Conservation (phyloP, 1,139 yeast species). For the Taphrina pruni region DNA sequence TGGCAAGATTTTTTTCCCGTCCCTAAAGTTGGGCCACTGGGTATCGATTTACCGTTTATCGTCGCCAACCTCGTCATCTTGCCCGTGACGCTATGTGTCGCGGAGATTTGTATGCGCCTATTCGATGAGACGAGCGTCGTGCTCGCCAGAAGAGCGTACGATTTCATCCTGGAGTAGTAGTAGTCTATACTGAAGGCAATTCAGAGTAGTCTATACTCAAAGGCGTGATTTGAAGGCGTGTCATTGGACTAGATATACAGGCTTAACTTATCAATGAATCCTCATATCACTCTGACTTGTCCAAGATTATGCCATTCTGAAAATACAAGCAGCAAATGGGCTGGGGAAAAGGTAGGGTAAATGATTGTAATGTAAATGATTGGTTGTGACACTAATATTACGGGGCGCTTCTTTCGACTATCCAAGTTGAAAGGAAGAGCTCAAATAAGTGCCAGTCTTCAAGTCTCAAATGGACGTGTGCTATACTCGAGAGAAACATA, state of each 20-base stretch:
- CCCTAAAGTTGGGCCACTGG: conserved; percentile 28
- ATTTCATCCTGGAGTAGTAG: background rate
- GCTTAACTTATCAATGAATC: too few species aligned
- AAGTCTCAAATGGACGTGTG: too few species aligned
- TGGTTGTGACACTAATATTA: conserved; percentile 12
- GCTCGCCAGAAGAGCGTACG: conserved; percentile 15
- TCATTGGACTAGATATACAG: too few species aligned
- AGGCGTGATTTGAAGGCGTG: too few species aligned
- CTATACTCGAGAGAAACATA: too few species aligned
- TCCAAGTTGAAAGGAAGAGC: background rate
- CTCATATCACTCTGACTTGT: too few species aligned
- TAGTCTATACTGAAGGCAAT: background rate
- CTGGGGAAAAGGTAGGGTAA: too few species aligned
- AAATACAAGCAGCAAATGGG: too few species aligned
- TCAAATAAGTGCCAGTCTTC: background rate
- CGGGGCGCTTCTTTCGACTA: background rate
- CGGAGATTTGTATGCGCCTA: conserved; percentile 26
- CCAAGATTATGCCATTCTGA: too few species aligned
- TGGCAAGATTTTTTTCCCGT: conserved; percentile 18
- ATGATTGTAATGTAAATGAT: background rate
- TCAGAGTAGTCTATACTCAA: too few species aligned
- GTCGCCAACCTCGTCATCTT: conserved; percentile 34
- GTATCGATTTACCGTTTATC: conserved; percentile 26
- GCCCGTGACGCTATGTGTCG: conserved; percentile 30
- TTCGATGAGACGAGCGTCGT: conserved; percentile 20